Evolutionary conservation across 108 stramenopile genomes (phyloP), one percentile per base, ranked within the genome.

Genomic region (Skeletonema potamos): DNA sequence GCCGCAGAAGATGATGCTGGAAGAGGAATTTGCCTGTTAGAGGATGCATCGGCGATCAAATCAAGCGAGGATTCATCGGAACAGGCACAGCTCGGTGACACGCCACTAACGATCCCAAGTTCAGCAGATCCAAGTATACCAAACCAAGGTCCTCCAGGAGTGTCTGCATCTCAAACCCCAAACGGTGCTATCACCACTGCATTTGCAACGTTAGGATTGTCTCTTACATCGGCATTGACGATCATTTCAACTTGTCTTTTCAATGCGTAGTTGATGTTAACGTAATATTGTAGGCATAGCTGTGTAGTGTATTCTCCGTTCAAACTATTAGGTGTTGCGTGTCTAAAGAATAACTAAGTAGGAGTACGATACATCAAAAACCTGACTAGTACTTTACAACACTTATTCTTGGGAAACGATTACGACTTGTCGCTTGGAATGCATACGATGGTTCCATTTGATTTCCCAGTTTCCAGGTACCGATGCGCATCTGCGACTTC

Each of bases 391-490:
- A 41, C 13, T 39, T 13, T 12, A 41, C 39, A 41, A 39, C 15
- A 41, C 39, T 41, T n/a, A n/a, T n/a, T 41, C 39, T 2, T 41
- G 39, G 39, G 39, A 41, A 51, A 18, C 15, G 17, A 44, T 20
- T 51, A 51, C 9, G 18, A 22, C 3, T 51, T 59, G 63, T 64
- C 63, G 29, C 76, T 83, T 74, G 87, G 87, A 54, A 82, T 20
- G 63, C 87, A 88, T 8, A 88, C 80, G 27, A 88, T 79, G 8
- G 66, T 62, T 9, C 87, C 87, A 44, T 77, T 46, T 10, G 67
- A 58, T 33, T 83, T 79, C 18, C 82, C 83, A 22, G 69, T 64
- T 74, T 85, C 83, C 7, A 88, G 51, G 27, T 74, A 73, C 29
- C 57, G 58, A 27, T 88, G 87, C 1, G 79, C 74, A 29, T 75